Evolutionary conservation across 305 asterid species (phyloP).

Genomic region (Caryopteris hybrid): DNA sequence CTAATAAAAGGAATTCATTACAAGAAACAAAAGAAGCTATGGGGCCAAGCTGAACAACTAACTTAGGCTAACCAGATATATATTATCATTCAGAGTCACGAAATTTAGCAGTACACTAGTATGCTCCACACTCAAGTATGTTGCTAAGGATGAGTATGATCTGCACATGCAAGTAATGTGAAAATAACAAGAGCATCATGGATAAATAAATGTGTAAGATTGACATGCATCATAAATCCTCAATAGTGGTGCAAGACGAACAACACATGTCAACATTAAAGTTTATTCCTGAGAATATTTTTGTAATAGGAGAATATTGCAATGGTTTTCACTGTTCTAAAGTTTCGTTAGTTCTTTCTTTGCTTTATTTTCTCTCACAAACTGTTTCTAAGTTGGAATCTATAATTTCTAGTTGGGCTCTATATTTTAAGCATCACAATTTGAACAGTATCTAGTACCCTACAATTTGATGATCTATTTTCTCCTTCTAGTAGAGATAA

Average conservation of each 20-base stretch:
- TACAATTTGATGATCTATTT: neutral
- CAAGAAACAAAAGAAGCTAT: neutral
- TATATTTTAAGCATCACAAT: neutral
- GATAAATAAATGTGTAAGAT: neutral
- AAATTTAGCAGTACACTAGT: neutral
- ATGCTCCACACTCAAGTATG: neutral
- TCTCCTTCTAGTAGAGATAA: neutral
- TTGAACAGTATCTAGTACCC: neutral
- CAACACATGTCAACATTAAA: neutral
- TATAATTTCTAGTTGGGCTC: neutral
- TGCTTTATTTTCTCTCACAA: neutral
- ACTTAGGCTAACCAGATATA: neutral
- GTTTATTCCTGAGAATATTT: neutral
- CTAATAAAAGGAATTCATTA: too few species aligned
- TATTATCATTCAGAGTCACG: neutral
- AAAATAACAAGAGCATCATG: neutral
- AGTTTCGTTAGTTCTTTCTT: neutral
- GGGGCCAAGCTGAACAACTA: too few species aligned
- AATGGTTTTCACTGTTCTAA: neutral
- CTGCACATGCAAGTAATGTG: neutral
- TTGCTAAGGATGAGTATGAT: neutral
- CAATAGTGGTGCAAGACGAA: neutral
- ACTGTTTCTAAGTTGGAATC: neutral
- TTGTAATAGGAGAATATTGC: neutral
- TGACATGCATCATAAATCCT: neutral